Evolutionary conservation across 2,329 filamentous ascomycete species (phyloP), one percentile per base, ranked within the genome.

Genomic region (Gliomastix tumulicola): DNA sequence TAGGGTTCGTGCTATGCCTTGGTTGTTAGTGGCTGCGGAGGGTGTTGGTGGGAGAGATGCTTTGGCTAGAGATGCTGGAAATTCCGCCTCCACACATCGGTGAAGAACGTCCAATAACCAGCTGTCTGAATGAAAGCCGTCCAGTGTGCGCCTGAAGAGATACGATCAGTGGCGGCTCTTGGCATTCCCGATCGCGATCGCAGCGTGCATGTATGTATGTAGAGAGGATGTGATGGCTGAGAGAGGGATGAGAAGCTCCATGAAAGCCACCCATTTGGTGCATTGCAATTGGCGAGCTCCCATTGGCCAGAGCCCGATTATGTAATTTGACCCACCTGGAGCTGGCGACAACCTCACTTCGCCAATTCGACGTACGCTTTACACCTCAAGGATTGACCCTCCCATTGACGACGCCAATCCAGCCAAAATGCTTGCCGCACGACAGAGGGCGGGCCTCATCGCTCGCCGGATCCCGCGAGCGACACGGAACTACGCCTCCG

Each of bases 401-500:
- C 17, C 34, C 32, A 60, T 56, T 56, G 54, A 57, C 53, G 49
- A 49, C 47, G 40, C 41, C 45, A 45, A 47, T 40, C 41, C 44
- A 44, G 46, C 45, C 49, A 59, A 47, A 38, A 65, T 65, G 62
- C 52, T 62, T 48, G 57, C 59, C 45, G 57, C 61, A 57, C 64
- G 68, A 60, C 65, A 65, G 50, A 60, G 66, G 57, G 64, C 54
- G 53, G 57, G 54, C 53, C 53, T 49, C 35, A 41, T 56, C 31
- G 57, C 57, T 41, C 55, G 59, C 41, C 56, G 57, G 47, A 51
- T 62, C 43, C 55, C 56, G 49, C 51, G 57, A 41, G 49, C 54
- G 44, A 55, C 62, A 45, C 67, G 72, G 50, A 62, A 62, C 41
- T 76, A 77, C 54, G 73, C 71, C 46, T 77, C 72, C 51, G 65